These are phyloP conservation scores for Penicillium dipodomyicola DNA, from an alignment of 495 filamentous ascomycete species.

Conservation along the genomic window DNA sequence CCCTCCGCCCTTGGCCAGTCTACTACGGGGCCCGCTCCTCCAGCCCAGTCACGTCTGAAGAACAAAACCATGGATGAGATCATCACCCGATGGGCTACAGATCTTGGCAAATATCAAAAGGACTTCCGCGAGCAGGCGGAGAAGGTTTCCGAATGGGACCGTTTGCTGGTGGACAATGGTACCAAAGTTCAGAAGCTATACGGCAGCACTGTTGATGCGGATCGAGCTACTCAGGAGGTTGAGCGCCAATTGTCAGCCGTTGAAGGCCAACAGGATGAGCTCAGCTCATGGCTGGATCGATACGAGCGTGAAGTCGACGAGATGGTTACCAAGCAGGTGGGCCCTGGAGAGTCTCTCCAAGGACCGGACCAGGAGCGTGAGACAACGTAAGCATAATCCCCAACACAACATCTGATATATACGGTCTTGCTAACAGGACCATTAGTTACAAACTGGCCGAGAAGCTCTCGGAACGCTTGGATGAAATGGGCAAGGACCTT, in stretches of 20 bases:
- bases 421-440: slow-evolving; percentile 17
- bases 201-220: slow-evolving; percentile 81
- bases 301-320: slow-evolving; percentile 89
- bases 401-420: not conserved
- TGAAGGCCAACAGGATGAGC: slow-evolving; percentile 87
- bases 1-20: slow-evolving; percentile 59
- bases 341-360: slow-evolving; percentile 65
- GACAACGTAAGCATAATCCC: slow-evolving; percentile 58
- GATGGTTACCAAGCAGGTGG: slow-evolving; percentile 71
- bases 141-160: slow-evolving; percentile 88
- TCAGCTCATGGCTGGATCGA: slow-evolving; percentile 76
- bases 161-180: slow-evolving; percentile 83
- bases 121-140: slow-evolving; percentile 87
- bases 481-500: slow-evolving; percentile 88
- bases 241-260: slow-evolving; percentile 85
- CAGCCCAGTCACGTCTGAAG: slow-evolving; percentile 80
- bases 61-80: slow-evolving; percentile 99
- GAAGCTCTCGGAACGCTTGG: slow-evolving; percentile 79
- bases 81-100: slow-evolving; percentile 94
- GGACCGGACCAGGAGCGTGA: slow-evolving; percentile 93
- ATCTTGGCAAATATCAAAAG: slow-evolving; percentile 91
- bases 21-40: slow-evolving; percentile 72
- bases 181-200: slow-evolving; percentile 91
- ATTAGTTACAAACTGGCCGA: slow-evolving; percentile 79
- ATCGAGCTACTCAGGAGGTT: slow-evolving; percentile 84